These are phyloP conservation scores for Pythium insidiosum DNA, from an alignment of 352 stramenopile species.

Conservation along the genomic window DNA sequence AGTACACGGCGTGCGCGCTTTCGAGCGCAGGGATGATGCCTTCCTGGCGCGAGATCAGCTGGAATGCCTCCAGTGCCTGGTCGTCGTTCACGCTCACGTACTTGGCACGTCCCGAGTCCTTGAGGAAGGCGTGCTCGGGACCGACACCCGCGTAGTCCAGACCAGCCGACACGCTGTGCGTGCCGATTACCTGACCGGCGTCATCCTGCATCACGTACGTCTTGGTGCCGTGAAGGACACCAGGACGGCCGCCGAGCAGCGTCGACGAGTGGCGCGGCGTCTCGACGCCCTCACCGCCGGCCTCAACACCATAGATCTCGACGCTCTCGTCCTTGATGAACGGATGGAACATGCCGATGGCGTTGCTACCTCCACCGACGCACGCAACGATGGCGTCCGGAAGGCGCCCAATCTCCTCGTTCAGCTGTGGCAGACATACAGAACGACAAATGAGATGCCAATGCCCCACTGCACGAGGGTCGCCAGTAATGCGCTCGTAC, in stretches of 20 bases:
- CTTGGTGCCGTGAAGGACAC: slow-evolving; percentile 96
- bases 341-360: slow-evolving; percentile 98
- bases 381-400: slow-evolving; percentile 96
- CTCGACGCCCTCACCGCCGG: slow-evolving; percentile 91
- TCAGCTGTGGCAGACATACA: slow-evolving; percentile 40
- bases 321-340: slow-evolving; percentile 94
- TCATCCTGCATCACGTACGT: slow-evolving; percentile 97
- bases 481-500: too few species aligned
- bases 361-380: slow-evolving; percentile 97
- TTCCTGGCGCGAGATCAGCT: slow-evolving; percentile 93
- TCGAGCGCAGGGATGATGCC: slow-evolving; percentile 98
- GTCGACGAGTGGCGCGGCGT: slow-evolving; percentile 92
- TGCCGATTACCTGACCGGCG: slow-evolving; percentile 93
- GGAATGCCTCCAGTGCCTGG: slow-evolving; percentile 95
- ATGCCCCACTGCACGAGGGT: too few species aligned
- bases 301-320: slow-evolving; percentile 94
- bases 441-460: too few species aligned
- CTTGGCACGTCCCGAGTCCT: slow-evolving; percentile 91
- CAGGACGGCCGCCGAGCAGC: slow-evolving; percentile 89
- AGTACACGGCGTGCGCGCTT: slow-evolving; percentile 94
- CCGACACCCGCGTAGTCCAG: slow-evolving; percentile 98
- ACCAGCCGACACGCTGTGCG: slow-evolving; percentile 93
- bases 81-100: slow-evolving; percentile 97
- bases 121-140: slow-evolving; percentile 96
- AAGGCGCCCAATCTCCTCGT: slow-evolving; percentile 92